These are phyloP conservation scores for Cutaneotrichosporon arboriforme DNA, from an alignment of 1,284 basidiomycete species.

Conservation along the genomic window DNA sequence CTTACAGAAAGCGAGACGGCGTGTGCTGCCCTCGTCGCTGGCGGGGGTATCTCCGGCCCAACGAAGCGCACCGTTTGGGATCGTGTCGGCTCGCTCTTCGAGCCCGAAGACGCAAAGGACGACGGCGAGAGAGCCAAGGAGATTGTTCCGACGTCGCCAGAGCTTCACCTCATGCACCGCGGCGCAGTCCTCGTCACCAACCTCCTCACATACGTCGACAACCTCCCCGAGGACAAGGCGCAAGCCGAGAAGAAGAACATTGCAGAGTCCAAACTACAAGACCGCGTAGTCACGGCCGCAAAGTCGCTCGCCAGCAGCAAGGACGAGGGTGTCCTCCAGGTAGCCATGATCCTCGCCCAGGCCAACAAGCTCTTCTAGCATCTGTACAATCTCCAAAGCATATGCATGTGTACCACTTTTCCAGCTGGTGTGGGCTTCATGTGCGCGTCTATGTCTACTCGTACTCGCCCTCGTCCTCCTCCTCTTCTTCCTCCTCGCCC, in stretches of 20 bases:
- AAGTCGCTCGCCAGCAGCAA: neutral
- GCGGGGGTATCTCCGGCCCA: constrained; percentile 33
- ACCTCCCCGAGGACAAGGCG: neutral
- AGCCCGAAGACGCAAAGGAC: constrained; percentile 24
- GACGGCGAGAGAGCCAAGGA: constrained; percentile 26
- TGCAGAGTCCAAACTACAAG: neutral
- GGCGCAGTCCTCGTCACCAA: constrained; percentile 67
- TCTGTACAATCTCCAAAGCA: neutral
- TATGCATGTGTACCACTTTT: too few species aligned
- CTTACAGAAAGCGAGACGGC: constrained; percentile 60
- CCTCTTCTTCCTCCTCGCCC: neutral
- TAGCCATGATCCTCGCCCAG: constrained; percentile 1
- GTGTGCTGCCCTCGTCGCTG: constrained; percentile 55
- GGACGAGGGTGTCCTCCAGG: neutral
- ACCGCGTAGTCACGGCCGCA: neutral
- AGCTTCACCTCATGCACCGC: constrained; percentile 62
- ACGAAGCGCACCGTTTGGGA: constrained; percentile 54
- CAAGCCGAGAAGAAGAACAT: neutral
- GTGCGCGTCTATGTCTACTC: neutral
- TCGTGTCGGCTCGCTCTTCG: constrained; percentile 60
- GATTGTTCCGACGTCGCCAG: constrained; percentile 35
- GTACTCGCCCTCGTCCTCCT: constrained; percentile 8
- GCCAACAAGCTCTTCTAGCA: neutral
- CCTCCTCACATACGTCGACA: constrained; percentile 49
- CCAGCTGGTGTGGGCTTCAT: too few species aligned